Conservation (phyloP, 169 alveolate genomes). For the Perkinsus olseni region DNA sequence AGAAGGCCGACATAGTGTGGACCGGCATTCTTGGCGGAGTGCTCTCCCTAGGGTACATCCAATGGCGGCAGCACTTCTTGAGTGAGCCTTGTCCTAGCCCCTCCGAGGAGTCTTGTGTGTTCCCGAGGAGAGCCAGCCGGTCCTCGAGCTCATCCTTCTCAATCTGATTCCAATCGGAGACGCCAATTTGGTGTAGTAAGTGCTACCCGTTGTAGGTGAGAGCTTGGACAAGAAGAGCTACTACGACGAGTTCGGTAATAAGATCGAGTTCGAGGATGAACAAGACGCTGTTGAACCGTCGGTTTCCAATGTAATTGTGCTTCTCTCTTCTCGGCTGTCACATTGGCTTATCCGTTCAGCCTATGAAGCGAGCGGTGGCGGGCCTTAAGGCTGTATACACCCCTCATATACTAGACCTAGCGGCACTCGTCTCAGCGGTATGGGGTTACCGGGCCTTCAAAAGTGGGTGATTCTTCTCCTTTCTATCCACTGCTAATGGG, state of each 20-base stretch:
- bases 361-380: conserved; percentile 35
- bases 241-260: not conserved
- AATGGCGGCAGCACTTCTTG: not conserved
- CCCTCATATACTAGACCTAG: not conserved
- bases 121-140: no score
- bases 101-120: no score
- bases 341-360: conserved; percentile 26
- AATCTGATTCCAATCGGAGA: no score
- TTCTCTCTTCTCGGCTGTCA: not conserved
- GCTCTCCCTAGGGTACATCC: not conserved
- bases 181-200: no score
- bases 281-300: not conserved
- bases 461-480: not conserved
- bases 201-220: not conserved
- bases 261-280: not conserved
- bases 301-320: conserved; percentile 6
- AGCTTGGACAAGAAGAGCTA: not conserved
- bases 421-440: conserved; percentile 15
- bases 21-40: conserved; percentile 1
- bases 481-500: not conserved
- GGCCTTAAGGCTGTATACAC: not conserved
- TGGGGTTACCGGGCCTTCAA: conserved; percentile 34
- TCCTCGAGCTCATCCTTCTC: no score
- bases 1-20: not conserved
- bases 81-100: not conserved